Conservation (phyloP, 768 basidiomycete species). For the Suillus placidus region DNA sequence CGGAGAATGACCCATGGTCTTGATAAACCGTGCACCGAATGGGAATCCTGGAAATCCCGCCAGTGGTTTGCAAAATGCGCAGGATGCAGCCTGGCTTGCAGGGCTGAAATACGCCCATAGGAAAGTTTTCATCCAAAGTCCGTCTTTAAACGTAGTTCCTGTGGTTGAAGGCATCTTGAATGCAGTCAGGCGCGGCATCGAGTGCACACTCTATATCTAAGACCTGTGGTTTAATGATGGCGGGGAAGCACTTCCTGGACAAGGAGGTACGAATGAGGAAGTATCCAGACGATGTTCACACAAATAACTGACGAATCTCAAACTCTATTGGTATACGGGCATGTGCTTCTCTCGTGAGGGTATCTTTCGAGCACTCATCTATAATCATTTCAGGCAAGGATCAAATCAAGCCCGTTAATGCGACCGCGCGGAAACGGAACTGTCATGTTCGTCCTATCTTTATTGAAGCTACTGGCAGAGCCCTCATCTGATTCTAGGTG, state of each 20-base stretch:
- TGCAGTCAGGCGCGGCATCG: slow-evolving; percentile 62
- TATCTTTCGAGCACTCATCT: background rate
- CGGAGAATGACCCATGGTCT: slow-evolving; percentile 60
- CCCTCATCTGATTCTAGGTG: slow-evolving; percentile 35
- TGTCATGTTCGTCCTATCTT: slow-evolving; percentile 51
- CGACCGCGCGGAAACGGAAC: slow-evolving; percentile 66
- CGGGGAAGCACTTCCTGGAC: slow-evolving; percentile 65
- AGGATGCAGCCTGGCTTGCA: slow-evolving; percentile 70
- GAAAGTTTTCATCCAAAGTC: slow-evolving; percentile 74
- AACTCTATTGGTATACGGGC: slow-evolving; percentile 59
- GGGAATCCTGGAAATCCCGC: slow-evolving; percentile 51
- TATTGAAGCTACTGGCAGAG: background rate
- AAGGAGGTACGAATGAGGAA: slow-evolving; percentile 75
- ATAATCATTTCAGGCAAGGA: slow-evolving; percentile 49
- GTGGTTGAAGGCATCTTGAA: slow-evolving; percentile 60
- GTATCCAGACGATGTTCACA: slow-evolving; percentile 61
- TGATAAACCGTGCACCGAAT: slow-evolving; percentile 64
- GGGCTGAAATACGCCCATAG: slow-evolving; percentile 60
- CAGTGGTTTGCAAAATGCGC: slow-evolving; percentile 52
- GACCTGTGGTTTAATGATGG: slow-evolving; percentile 59
- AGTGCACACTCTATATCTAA: slow-evolving; percentile 61
- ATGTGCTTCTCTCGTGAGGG: slow-evolving; percentile 12
- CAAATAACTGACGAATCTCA: slow-evolving; percentile 46
- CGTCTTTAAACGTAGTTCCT: slow-evolving; percentile 69
- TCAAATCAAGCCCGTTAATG: slow-evolving; percentile 64